Evolutionary conservation across 176 grass and related monocot species (phyloP).

Genomic region (Carex myosuroides): DNA sequence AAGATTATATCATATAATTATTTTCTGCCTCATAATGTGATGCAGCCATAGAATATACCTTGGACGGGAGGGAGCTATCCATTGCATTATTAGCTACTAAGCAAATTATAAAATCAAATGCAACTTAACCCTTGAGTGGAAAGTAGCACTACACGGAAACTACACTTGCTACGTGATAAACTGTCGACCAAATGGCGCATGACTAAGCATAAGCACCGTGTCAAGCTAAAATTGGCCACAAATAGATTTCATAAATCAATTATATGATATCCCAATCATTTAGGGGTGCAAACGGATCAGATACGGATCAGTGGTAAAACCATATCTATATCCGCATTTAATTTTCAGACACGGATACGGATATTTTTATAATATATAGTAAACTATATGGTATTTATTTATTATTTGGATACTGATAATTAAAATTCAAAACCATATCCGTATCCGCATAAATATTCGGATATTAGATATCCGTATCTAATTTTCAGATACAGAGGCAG

Average conservation of each 20-base stretch:
- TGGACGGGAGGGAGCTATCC: neutral
- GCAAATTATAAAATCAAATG: neutral
- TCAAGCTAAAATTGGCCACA: neutral
- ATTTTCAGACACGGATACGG: too few relatives aligned
- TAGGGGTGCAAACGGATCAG: too few relatives aligned
- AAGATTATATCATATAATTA: too few relatives aligned
- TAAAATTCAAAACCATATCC: too few relatives aligned
- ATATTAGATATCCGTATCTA: too few relatives aligned
- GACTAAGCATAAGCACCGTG: neutral
- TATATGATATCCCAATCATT: neutral
- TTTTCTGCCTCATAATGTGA: neutral
- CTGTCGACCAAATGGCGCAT: conserved; percentile 12
- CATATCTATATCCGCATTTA: too few relatives aligned
- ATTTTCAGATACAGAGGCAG: too few relatives aligned
- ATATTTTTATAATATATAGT: too few relatives aligned
- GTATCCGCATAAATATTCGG: too few relatives aligned
- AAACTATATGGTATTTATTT: too few relatives aligned
- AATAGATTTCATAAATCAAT: neutral
- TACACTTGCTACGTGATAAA: neutral
- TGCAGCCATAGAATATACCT: neutral
- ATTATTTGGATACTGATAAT: too few relatives aligned
- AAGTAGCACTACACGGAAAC: neutral
- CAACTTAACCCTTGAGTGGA: neutral
- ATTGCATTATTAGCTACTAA: neutral
- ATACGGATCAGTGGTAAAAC: too few relatives aligned